A percentile compares a stretch with the other conserved stretches of the same genome.
Evolutionary conservation across 495 filamentous ascomycete species (phyloP).

Genomic region (Rostrohypoxylon terebratum): DNA sequence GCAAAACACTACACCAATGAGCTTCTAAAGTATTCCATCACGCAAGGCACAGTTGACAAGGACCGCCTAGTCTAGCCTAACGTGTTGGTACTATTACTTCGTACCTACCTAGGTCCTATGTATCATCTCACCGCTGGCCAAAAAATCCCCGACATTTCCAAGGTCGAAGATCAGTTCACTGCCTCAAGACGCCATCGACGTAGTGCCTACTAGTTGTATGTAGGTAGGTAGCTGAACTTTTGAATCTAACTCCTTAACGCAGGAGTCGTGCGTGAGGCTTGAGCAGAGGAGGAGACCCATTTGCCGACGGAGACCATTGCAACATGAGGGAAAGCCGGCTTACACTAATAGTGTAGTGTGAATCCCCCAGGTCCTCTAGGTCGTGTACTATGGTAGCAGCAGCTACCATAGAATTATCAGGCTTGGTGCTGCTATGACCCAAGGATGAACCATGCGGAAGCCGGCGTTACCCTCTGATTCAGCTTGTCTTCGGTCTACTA

Average conservation of each 20-base stretch:
- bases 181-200: slow-evolving; percentile 9
- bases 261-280: neutral
- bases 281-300: neutral
- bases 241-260: slow-evolving; percentile 5
- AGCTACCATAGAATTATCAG: neutral
- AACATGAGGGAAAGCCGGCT: neutral
- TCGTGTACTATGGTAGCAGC: neutral
- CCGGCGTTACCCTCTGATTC: neutral
- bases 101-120: too few species aligned
- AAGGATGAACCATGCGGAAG: slow-evolving; percentile 31
- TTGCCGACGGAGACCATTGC: neutral
- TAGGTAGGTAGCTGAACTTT: neutral
- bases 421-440: slow-evolving; percentile 1
- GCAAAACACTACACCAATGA: slow-evolving; percentile 34
- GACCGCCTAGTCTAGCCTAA: slow-evolving; percentile 15
- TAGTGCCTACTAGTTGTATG: slow-evolving; percentile 1
- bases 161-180: neutral
- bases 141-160: slow-evolving; percentile 6
- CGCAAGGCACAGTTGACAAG: slow-evolving; percentile 15
- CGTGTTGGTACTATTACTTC: too few species aligned
- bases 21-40: slow-evolving; percentile 30
- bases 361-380: neutral
- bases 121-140: slow-evolving; percentile 21
- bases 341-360: too few species aligned
- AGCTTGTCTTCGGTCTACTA: slow-evolving; percentile 17